Conservation (phyloP, 257 asterid species). For the Petrea volubilis region DNA sequence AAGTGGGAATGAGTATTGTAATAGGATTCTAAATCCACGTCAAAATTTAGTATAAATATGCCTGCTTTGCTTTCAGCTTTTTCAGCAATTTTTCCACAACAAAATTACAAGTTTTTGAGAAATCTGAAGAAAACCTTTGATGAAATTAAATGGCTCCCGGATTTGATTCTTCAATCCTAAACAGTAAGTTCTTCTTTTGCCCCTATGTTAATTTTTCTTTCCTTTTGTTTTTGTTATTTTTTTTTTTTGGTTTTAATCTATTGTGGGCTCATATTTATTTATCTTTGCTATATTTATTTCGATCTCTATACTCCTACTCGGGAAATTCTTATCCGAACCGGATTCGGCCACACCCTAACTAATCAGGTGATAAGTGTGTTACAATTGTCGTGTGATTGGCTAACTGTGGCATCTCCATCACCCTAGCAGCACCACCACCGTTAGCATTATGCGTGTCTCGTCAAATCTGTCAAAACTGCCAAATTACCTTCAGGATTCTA, state of each 20-base stretch:
- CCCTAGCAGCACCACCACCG: no score
- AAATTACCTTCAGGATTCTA: no score
- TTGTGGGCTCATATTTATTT: no score
- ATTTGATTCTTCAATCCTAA: not conserved
- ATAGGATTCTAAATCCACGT: constrained; percentile 7
- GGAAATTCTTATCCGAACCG: no score
- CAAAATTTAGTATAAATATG: constrained; percentile 9
- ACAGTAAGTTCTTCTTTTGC: not conserved
- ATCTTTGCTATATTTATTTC: no score
- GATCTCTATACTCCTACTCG: no score
- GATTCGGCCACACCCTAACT: no score
- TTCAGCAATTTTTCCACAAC: not conserved
- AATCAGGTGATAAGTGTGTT: no score
- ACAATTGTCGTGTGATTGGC: no score
- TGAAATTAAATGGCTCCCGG: not conserved
- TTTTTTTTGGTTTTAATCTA: not conserved
- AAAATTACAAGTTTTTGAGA: not conserved
- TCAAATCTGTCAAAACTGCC: no score
- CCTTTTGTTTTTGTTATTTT: not conserved
- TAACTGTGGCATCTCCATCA: no score
- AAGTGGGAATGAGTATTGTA: not conserved
- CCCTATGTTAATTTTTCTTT: not conserved
- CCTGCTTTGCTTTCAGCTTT: not conserved
- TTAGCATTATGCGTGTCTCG: no score
- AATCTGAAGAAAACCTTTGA: not conserved